phyloP scores from a whole-genome alignment of 2,329 filamentous ascomycete species.

The Cladophialophora yegresii region DNA sequence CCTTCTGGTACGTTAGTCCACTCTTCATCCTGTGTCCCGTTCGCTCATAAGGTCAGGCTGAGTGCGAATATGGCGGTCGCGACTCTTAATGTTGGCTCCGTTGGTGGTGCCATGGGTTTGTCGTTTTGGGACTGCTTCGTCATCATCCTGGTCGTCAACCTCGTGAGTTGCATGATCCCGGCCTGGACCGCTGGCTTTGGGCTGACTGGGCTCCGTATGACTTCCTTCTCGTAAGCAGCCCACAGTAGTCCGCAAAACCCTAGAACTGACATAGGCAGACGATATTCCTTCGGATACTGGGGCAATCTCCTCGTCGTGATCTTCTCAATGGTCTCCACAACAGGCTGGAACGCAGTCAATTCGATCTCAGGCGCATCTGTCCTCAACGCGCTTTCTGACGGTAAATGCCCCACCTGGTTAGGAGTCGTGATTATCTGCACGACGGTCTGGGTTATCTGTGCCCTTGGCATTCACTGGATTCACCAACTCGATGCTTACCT shows the following conservation, averaged over 20 bases:
- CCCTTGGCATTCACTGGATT: slow-evolving; percentile 45
- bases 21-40: background rate
- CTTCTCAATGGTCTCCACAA: slow-evolving; percentile 45
- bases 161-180: slow-evolving; percentile 39
- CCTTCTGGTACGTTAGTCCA: slow-evolving; percentile 9
- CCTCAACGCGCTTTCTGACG: slow-evolving; percentile 43
- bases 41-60: slow-evolving; percentile 1
- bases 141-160: slow-evolving; percentile 42
- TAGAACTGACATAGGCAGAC: slow-evolving; percentile 26
- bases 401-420: slow-evolving; percentile 43
- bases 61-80: slow-evolving; percentile 18
- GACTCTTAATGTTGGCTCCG: slow-evolving; percentile 11
- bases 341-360: slow-evolving; percentile 46
- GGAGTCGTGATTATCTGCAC: slow-evolving; percentile 45
- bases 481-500: slow-evolving; percentile 43
- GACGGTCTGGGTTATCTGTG: slow-evolving; percentile 44
- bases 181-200: slow-evolving; percentile 39
- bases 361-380: slow-evolving; percentile 44
- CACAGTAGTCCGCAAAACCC: background rate
- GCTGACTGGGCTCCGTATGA: slow-evolving; percentile 44
- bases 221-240: slow-evolving; percentile 37
- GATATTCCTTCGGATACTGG: slow-evolving; percentile 47
- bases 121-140: slow-evolving; percentile 45
- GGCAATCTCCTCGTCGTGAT: slow-evolving; percentile 44
- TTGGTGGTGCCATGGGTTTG: slow-evolving; percentile 9